A percentile compares a stretch with the other conserved stretches of the same genome.
phyloP scores from a whole-genome alignment of 768 basidiomycete species.

The Cyathus striatus region DNA sequence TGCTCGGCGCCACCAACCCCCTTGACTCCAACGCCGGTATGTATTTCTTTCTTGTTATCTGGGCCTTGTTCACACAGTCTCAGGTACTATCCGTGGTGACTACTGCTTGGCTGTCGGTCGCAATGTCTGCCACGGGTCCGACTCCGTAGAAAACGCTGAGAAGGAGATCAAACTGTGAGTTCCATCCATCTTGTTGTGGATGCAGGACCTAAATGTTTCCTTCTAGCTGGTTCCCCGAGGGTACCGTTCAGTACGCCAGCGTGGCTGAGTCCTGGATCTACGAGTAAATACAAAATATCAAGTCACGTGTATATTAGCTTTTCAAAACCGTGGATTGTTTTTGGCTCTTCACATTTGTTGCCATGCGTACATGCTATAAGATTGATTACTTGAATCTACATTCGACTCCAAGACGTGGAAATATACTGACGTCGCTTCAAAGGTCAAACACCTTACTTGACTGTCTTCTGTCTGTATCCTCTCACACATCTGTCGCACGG shows the following conservation, averaged over 20 bases:
- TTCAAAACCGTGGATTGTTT: no score
- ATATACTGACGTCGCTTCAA: slow-evolving; percentile 9
- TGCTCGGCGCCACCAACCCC: slow-evolving; percentile 98
- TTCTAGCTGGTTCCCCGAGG: slow-evolving; percentile 88
- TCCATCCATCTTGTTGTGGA: neutral
- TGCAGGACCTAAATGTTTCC: slow-evolving; percentile 1
- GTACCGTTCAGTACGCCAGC: slow-evolving; percentile 64
- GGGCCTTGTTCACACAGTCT: slow-evolving; percentile 2
- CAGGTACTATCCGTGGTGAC: slow-evolving; percentile 95
- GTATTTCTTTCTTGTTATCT: slow-evolving; percentile 14
- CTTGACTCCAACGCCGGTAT: slow-evolving; percentile 80
- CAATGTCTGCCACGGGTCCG: slow-evolving; percentile 91
- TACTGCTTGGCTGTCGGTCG: slow-evolving; percentile 91
- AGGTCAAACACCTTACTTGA: slow-evolving; percentile 17
- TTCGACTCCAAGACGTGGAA: slow-evolving; percentile 7
- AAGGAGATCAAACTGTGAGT: slow-evolving; percentile 92
- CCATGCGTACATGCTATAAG: neutral
- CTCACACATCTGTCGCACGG: slow-evolving; percentile 6
- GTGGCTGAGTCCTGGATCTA: slow-evolving; percentile 70
- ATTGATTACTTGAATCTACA: slow-evolving; percentile 4
- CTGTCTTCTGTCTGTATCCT: slow-evolving; percentile 12
- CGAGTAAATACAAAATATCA: slow-evolving; percentile 45
- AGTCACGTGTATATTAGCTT: slow-evolving; percentile 12
- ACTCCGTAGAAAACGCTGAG: slow-evolving; percentile 83
- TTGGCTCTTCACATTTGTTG: no score